Base-by-base conservation (phyloP, 495 filamentous ascomycete genomes). In the Lineolata rhizophorae region DNA sequence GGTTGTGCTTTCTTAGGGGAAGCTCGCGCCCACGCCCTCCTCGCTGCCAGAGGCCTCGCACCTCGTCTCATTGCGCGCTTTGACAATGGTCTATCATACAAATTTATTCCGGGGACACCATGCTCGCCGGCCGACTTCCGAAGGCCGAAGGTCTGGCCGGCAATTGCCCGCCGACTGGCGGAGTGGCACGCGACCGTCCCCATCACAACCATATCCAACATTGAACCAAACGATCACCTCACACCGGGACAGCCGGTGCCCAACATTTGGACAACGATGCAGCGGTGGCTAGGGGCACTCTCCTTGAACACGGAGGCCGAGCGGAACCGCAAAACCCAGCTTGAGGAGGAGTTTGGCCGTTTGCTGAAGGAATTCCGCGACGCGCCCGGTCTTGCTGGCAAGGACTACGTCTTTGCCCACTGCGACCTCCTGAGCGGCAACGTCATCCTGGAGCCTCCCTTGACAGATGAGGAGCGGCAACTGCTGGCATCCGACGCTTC, bases 361-460 rank as follows among this genome's bases (percentile, higher is more conserved):
- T 58, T 81, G 0, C 59, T 80, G 18, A 52, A 56, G 15, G 66
- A 78, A 34, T 58, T 92, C 8, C 76, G 78, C 44, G 62, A 80
- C 42, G 67, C 70, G 11, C 64, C 70, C 25, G 78, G 79, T 14
- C 54, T 87, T 16, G 80, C 76, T 24, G 59, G 62, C 33, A 59
- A 74, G 39, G 73, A 35, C 12, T 80, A 85, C 35, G 69, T 99
- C 15, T 93, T 95, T 58, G 77, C 76, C 19, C 87, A 99, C 55
- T 90, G 83, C 56, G 87, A 99, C 53, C 65, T 99, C 11, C 64
- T 99, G 5, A 79, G 72, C 49, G 87, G 83, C 32, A 99, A 99
- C 48, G 78, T 99, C 34, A 94, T 99, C 39, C 64, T 92, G 5
- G 56, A 70, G n/a, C 76, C 76, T 17, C 29, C 39, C 4, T n/a